These are phyloP conservation scores for Saccharomyces kudriavzevii DNA, from an alignment of 805 yeast genomes.

Conservation along the genomic window DNA sequence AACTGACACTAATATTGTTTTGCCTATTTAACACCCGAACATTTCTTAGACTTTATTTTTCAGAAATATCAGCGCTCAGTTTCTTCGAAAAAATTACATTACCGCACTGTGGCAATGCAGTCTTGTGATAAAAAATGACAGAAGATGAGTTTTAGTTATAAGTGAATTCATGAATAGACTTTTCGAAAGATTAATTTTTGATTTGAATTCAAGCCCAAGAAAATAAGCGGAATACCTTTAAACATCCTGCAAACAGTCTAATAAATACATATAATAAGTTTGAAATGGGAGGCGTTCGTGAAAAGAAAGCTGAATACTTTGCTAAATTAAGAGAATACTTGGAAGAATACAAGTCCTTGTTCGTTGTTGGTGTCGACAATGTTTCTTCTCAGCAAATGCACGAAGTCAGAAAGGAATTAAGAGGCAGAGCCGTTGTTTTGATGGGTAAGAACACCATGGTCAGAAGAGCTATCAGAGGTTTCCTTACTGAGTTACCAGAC, in stretches of 20 bases:
- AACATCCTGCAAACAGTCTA: conserved; percentile 54
- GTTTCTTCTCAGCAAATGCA: conserved; percentile 99
- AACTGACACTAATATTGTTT: too few relatives aligned
- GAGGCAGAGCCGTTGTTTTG: conserved; percentile 89
- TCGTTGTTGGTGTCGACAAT: conserved; percentile 99
- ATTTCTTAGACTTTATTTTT: too few relatives aligned
- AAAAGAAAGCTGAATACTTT: conserved; percentile 94
- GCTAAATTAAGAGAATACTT: conserved; percentile 88
- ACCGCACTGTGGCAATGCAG: too few relatives aligned
- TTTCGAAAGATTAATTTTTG: neutral
- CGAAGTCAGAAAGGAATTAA: conserved; percentile 94
- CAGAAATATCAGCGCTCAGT: too few relatives aligned
- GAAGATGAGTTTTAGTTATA: neutral
- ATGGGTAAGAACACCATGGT: conserved; percentile 99
- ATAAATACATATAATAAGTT: conserved; percentile 53
- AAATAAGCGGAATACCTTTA: conserved; percentile 46
- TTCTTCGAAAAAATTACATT: too few relatives aligned
- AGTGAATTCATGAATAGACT: neutral
- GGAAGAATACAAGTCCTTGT: conserved; percentile 95
- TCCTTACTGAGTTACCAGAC: conserved; percentile 89
- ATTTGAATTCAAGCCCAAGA: neutral
- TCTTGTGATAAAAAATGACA: neutral
- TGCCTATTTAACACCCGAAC: neutral
- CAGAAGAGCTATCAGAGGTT: conserved; percentile 98
- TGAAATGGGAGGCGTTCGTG: conserved; percentile 99